phyloP scores from a whole-genome alignment of 352 stramenopile species.

The Phytopythium kandeliae region DNA sequence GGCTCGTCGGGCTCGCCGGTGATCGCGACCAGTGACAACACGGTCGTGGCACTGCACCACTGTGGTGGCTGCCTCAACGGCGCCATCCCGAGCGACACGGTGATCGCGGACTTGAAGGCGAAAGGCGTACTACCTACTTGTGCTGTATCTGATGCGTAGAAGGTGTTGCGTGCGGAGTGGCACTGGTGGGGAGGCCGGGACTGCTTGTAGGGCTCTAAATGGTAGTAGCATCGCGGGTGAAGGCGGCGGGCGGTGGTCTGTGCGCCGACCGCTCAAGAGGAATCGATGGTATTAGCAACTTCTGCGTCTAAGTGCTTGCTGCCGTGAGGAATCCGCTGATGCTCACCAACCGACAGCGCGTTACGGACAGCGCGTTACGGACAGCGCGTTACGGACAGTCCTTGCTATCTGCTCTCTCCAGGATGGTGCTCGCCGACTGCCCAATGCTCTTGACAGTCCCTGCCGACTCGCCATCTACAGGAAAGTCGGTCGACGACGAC shows the following conservation, averaged over 20 bases:
- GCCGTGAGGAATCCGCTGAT: too few relatives aligned
- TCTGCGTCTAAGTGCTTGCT: too few relatives aligned
- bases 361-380: too few relatives aligned
- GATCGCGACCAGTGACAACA: conserved; percentile 48
- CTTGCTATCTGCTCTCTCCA: background rate
- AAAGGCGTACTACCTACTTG: background rate
- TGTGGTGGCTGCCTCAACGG: conserved; percentile 75
- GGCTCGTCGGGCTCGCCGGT: conserved; percentile 70
- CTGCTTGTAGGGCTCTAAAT: too few relatives aligned
- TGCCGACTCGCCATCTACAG: background rate
- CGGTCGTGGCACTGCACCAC: conserved; percentile 64
- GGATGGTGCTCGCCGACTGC: background rate
- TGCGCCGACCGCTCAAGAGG: too few relatives aligned
- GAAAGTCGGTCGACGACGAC: conserved; percentile 19
- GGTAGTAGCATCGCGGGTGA: too few relatives aligned
- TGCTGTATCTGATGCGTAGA: background rate
- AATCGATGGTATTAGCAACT: too few relatives aligned
- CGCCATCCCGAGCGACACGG: conserved; percentile 21
- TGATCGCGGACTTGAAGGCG: background rate
- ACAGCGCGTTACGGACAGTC: background rate
- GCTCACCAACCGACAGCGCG: too few relatives aligned
- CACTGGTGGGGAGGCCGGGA: too few relatives aligned
- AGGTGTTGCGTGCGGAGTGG: background rate
- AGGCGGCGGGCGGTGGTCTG: too few relatives aligned
- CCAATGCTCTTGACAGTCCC: background rate